Conservation (phyloP, 2,329 filamentous ascomycete species). For the Diaporthe amygdali region DNA sequence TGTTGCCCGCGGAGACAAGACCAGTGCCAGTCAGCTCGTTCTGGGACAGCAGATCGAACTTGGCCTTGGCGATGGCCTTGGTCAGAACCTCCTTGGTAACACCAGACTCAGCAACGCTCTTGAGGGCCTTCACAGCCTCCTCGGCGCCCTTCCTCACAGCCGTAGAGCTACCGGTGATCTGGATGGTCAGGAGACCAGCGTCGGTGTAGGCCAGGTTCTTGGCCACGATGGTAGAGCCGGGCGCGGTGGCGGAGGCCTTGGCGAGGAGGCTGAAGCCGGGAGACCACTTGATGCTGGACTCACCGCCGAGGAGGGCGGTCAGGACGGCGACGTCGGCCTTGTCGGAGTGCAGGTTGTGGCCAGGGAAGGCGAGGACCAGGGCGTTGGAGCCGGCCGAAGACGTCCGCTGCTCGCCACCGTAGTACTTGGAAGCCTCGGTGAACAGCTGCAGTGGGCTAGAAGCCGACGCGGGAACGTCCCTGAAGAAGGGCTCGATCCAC, state of each 20-base stretch:
- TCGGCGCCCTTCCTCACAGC: constrained; percentile 77
- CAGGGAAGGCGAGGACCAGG: constrained; percentile 90
- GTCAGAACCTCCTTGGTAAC: constrained; percentile 84
- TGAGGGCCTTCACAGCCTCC: constrained; percentile 80
- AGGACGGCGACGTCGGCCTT: constrained; percentile 92
- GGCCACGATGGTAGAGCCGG: constrained; percentile 72
- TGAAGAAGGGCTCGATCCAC: constrained; percentile 95
- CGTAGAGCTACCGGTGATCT: constrained; percentile 75
- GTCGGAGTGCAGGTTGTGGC: constrained; percentile 79
- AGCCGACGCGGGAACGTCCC: constrained; percentile 63
- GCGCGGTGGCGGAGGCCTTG: constrained; percentile 73
- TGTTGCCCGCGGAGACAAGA: constrained; percentile 82
- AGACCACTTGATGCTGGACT: constrained; percentile 94
- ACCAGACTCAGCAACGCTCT: constrained; percentile 77
- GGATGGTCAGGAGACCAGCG: constrained; percentile 85
- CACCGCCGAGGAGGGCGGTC: constrained; percentile 84
- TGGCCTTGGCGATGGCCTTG: constrained; percentile 92
- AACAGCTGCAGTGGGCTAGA: constrained; percentile 60
- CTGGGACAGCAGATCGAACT: constrained; percentile 86
- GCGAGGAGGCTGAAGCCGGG: constrained; percentile 89
- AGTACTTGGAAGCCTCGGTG: constrained; percentile 79
- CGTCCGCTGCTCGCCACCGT: constrained; percentile 91
- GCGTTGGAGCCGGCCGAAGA: constrained; percentile 75
- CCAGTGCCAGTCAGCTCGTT: constrained; percentile 79
- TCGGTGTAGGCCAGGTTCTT: constrained; percentile 90